Evolutionary conservation across 768 basidiomycete genomes (phyloP), one percentile per base, ranked within the genome.

Genomic region (Hypholoma fasciculare): DNA sequence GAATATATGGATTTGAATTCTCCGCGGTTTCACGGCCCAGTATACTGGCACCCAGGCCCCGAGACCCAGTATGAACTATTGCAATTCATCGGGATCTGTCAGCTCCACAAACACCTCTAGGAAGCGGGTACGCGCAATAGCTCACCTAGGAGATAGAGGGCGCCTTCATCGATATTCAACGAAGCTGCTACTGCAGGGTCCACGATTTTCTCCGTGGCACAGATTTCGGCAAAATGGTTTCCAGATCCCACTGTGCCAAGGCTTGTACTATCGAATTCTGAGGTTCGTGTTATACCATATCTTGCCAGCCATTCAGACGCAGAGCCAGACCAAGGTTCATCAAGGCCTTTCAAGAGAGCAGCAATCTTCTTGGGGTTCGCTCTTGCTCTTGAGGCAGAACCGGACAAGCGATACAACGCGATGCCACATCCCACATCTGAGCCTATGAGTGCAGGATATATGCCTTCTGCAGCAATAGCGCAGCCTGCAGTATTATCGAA

Each of bases 371-470:
- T 61, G 1, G 73, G 70, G 54, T 69, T 69, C 0, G 63, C 44
- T 12, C 52, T 50, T 19, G 70, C 63, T 49, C 64, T 66, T 8
- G 67, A 48, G 13, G 62, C 61, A 19, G 67, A 69, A 7, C 69
- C 26, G 20, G 68, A 68, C 13, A 75, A 49, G 43, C 67, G 66
- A 57, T 75, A 76, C 7, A 78, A 53, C 0, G 71, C 71, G 37
- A 76, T 75, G 27, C 72, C 76, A 60, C 75, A 78, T 9, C 75
- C 75, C 39, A 75, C 70, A 56, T 76, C 76, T 1, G 71, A 72
- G 26, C 74, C 74, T 38, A 78, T 75, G 38, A 76, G 65, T 14
- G 76, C 73, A 27, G 76, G 75, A 52, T 74, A 76, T 43, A 76
- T 64, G 17, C 73, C 75, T 34, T 76, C 69, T 16, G 70, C 61